These are phyloP conservation scores for Gracilaria domingensis DNA, from an alignment of 23 red algal genomes.

Conservation along the genomic window DNA sequence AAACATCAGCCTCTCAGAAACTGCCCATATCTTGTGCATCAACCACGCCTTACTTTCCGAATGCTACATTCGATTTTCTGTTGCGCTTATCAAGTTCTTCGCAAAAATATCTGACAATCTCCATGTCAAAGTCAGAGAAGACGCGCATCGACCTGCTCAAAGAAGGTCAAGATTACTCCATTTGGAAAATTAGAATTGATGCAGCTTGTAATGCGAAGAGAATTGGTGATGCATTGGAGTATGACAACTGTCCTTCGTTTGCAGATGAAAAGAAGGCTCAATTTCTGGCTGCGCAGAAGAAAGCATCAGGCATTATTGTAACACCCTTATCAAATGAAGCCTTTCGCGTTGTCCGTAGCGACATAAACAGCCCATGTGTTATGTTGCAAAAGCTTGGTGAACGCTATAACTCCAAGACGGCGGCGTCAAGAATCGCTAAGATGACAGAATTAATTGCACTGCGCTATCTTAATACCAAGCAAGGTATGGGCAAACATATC, in stretches of 20 bases:
- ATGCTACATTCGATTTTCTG: no score
- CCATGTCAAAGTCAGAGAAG: constrained; percentile 40
- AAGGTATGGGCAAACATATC: constrained; percentile 16
- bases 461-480: neutral
- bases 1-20: no score
- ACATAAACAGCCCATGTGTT: constrained; percentile 3
- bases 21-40: no score
- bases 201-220: constrained; percentile 17
- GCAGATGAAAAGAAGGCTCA: neutral
- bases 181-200: constrained; percentile 23
- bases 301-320: constrained; percentile 33
- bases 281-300: neutral
- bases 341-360: neutral
- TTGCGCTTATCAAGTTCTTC: neutral
- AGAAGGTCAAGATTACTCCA: constrained; percentile 19
- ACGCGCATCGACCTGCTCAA: constrained; percentile 12
- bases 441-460: constrained; percentile 21
- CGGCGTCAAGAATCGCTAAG: constrained; percentile 14
- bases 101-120: neutral
- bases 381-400: constrained; percentile 24
- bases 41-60: neutral
- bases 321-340: constrained; percentile 24
- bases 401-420: constrained; percentile 25
- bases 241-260: neutral
- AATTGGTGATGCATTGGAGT: neutral